Evolutionary conservation across 2,329 filamentous ascomycete genomes (phyloP).

Genomic region (Aureobasidium sp.): DNA sequence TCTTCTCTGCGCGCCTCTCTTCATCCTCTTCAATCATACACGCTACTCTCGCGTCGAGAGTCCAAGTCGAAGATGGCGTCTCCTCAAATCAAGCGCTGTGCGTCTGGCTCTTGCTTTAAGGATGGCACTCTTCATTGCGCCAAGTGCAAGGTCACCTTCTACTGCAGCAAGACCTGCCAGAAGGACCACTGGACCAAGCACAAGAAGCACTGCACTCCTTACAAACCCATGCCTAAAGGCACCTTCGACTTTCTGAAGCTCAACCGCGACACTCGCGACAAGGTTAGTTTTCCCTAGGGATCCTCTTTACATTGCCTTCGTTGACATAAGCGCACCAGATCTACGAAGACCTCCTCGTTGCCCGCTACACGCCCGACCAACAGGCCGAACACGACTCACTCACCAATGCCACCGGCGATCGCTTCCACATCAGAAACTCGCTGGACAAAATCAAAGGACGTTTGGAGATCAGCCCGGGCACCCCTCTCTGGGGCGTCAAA

Average conservation of each 20-base stretch:
- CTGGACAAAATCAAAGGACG: not conserved
- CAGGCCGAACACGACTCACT: not conserved
- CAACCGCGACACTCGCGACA: not conserved
- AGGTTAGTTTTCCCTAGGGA: not conserved
- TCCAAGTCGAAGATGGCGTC: not conserved
- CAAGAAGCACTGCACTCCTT: slow-evolving; percentile 2
- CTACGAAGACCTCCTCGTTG: not conserved
- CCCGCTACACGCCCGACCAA: not conserved
- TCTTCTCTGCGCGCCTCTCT: not conserved
- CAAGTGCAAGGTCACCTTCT: slow-evolving; percentile 5
- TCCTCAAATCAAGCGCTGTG: not conserved
- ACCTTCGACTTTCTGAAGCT: slow-evolving; percentile 1
- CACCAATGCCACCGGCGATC: not conserved
- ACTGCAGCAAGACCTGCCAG: slow-evolving; percentile 3
- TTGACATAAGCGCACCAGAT: not conserved
- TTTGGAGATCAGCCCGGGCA: not conserved
- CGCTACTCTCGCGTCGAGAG: not conserved
- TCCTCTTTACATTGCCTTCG: not conserved
- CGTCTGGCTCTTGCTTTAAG: not conserved
- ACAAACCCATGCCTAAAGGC: not conserved
- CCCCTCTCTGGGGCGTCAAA: not conserved
- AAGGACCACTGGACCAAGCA: slow-evolving; percentile 6
- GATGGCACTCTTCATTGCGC: not conserved
- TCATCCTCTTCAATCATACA: not conserved
- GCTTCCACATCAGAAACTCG: not conserved